Evolutionary conservation across 441 rosid genomes (phyloP).

Genomic region (Cnidoscolus chayamansa): DNA sequence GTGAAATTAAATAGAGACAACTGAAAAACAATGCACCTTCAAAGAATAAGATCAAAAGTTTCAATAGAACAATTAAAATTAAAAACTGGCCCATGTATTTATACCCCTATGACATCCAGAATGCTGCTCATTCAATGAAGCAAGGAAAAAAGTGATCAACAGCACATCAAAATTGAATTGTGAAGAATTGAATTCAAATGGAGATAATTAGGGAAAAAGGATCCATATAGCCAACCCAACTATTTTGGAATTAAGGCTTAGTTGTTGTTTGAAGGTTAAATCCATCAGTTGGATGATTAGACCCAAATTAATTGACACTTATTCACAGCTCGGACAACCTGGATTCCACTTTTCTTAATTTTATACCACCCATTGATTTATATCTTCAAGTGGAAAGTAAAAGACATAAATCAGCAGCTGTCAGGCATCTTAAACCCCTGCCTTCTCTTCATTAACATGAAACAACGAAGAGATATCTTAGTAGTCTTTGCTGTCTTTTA

Average conservation of each 20-base stretch:
- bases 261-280: background rate
- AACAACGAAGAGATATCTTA: background rate
- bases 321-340: background rate
- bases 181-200: too few relatives aligned
- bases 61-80: background rate
- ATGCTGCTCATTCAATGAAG: background rate
- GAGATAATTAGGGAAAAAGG: too few relatives aligned
- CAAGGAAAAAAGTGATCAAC: background rate
- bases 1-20: background rate
- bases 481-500: too few relatives aligned
- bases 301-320: background rate
- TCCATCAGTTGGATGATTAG: background rate
- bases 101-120: background rate
- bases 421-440: background rate
- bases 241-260: too few relatives aligned
- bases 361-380: background rate
- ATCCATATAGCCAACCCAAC: too few relatives aligned
- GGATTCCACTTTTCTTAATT: background rate
- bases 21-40: constrained; percentile 1
- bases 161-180: background rate
- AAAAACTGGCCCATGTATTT: background rate
- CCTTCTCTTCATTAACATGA: background rate
- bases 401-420: background rate
- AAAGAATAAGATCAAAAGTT: background rate
- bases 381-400: background rate